Base-by-base conservation (phyloP, 306 rosid species). In the Crataegus laevigata region DNA sequence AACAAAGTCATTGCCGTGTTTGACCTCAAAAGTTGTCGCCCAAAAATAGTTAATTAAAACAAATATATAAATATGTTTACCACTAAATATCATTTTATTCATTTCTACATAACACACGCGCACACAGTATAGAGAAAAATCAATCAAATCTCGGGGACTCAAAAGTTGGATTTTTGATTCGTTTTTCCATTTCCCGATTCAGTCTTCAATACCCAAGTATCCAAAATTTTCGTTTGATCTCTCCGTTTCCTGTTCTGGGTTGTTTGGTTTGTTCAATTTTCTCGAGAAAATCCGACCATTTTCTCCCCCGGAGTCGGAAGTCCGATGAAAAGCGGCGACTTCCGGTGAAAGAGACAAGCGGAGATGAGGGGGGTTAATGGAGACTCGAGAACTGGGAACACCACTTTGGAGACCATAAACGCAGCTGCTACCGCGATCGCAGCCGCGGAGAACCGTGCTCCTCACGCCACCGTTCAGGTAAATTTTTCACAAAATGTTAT, bases 401-500 rank as follows among this genome's bases (percentile, higher is more conserved):
- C 75, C 84, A 80, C 98, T 72, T 74, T 92, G 42, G 92, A 92
- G 18, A 96, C 97, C 66, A 89, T 96, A 11, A 90, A 87, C 91
- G 98, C 99, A 66, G 99, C 99, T 57, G 99, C 99, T 15, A 81
- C 87, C 67, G 97, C 88, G 72, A 92, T 96, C 76, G 93, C 91
- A 18, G 69, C 91, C 25, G 80, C 88, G 3, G 97, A 89, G 29
- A 83, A 83, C 78, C 96, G 91, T 78, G 67, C 65, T 77, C 90
- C 83, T 66, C 96, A 82, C 75, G 87, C 86, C 68, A n/a, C 87
- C 63, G 71, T 76, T 40, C 88, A 85, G 96, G 99, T 92, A 51
- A 74, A 10, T 29, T 13, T 26, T 51, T 47, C 43, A 8, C 19
- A 18, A 74, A 42, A 64, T 8, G 9, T 50, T 13, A 30, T 29